Evolutionary conservation across 2,329 filamentous ascomycete species (phyloP).

Genomic region (Teratosphaeria viscida): DNA sequence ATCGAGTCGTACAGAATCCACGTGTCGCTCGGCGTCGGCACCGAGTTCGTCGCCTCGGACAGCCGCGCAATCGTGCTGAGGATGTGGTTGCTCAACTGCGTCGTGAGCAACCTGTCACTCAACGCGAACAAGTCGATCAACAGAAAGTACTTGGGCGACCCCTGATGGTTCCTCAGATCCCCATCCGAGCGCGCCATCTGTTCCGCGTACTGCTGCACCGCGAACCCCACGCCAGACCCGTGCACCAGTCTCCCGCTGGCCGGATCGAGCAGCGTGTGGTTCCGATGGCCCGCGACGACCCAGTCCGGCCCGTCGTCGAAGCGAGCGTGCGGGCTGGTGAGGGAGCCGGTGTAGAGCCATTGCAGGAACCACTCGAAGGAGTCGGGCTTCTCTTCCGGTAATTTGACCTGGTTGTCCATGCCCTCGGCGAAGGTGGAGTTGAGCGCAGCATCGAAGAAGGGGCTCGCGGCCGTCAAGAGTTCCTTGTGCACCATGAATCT

Average conservation of each 20-base stretch:
- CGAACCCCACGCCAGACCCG: neutral
- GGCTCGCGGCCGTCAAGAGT: conserved; percentile 36
- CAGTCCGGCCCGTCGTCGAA: neutral
- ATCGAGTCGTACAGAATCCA: conserved; percentile 38
- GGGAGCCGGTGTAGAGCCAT: conserved; percentile 40
- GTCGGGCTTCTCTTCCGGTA: conserved; percentile 35
- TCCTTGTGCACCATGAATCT: conserved; percentile 39
- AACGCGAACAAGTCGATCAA: conserved; percentile 39
- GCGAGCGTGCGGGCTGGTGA: conserved; percentile 16
- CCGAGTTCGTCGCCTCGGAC: conserved; percentile 38
- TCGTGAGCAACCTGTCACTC: conserved; percentile 37
- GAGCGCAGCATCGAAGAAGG: conserved; percentile 43
- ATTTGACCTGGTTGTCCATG: conserved; percentile 29
- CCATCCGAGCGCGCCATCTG: conserved; percentile 17
- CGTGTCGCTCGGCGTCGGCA: conserved; percentile 40
- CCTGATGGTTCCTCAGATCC: conserved; percentile 34
- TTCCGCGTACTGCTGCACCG: conserved; percentile 3
- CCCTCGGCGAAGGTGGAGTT: conserved; percentile 38
- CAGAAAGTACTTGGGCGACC: conserved; percentile 40
- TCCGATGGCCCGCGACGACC: neutral
- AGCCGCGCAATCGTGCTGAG: conserved; percentile 34
- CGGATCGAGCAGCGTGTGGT: neutral
- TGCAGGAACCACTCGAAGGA: conserved; percentile 41
- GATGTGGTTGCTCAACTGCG: conserved; percentile 35
- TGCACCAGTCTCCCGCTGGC: neutral